Conservation (phyloP, 2,329 filamentous ascomycete species). For the Cyphellophora attinorum region DNA sequence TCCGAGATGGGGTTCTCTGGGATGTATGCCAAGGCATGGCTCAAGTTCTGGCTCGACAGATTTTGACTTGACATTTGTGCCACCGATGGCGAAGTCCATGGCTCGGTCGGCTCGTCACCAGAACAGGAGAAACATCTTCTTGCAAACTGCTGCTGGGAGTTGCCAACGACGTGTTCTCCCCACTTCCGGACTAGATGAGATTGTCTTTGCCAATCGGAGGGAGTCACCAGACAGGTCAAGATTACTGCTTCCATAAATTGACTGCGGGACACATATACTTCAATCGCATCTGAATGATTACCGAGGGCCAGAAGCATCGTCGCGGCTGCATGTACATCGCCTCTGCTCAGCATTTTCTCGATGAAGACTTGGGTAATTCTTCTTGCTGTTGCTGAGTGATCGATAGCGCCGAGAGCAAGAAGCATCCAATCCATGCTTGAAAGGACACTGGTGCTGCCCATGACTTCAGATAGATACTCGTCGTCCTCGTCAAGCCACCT, state of each 20-base stretch:
- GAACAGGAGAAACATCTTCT: constrained; percentile 91
- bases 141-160: constrained; percentile 80
- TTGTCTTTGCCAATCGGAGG: constrained; percentile 83
- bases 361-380: constrained; percentile 87
- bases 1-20: constrained; percentile 38
- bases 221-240: constrained; percentile 72
- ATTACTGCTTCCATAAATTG: constrained; percentile 89
- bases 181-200: constrained; percentile 82
- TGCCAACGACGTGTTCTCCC: constrained; percentile 83
- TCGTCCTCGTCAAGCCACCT: constrained; percentile 88
- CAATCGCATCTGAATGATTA: constrained; percentile 87
- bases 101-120: constrained; percentile 71
- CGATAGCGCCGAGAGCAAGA: constrained; percentile 80
- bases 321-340: constrained; percentile 83
- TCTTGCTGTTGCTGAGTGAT: constrained; percentile 66
- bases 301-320: constrained; percentile 89
- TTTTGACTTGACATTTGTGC: constrained; percentile 31
- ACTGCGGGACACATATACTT: constrained; percentile 87
- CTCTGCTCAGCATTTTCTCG: constrained; percentile 77
- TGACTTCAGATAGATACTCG: constrained; percentile 65
- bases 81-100: constrained; percentile 79
- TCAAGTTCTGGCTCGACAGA: constrained; percentile 16
- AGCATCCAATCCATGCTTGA: constrained; percentile 96
- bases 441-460: constrained; percentile 69
- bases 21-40: constrained; percentile 39